Base-by-base conservation (phyloP, 352 stramenopile species). In the Phytophthora pinifolia region DNA sequence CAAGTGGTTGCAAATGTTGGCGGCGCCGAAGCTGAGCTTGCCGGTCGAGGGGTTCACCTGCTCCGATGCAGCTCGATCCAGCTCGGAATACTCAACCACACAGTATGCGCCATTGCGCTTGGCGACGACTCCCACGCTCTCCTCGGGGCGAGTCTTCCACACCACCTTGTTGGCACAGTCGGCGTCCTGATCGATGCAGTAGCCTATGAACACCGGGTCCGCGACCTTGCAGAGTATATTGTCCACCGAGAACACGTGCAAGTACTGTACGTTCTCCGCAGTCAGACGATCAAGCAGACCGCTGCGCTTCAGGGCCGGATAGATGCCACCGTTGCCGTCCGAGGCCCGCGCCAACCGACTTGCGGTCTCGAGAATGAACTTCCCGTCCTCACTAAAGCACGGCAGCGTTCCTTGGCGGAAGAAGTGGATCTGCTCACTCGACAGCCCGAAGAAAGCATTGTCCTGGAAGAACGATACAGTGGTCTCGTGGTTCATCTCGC, bases 1-100 rank as follows among this genome's bases (percentile, higher is more conserved):
- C 55, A 97, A 98, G 68, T 99, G 96, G 82, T 99, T 99, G 88
- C 97, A 99, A 68, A 99, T 99, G 65, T 99, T 99, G 22, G 89
- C 97, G 1, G 95, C 94, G 10, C 96, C 92, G 68, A 97, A 99
- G 0, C 90, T 63, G 9, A 99, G 81, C 46, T 88, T 80, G 10
- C 93, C 94, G 2, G 72, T 94, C 38, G 29, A 62, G 18, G 68
- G 39, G 45, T 92, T 58, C 37, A 75, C 65, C 72, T 83, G 46
- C 62, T 86, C 81, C 59, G 83, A 80, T 60, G 83, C 56, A 35
- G 62, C 73, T 20, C 65, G 74, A 54, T 92, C 83, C 66, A 99
- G 92, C 58, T 99, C 97, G 9, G 83, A 98, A 74, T 99, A 99
- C 74, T 99, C 97, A 2, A 99, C 83, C 31, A 99, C 84, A 56